Evolutionary conservation across 495 filamentous ascomycete species (phyloP), one percentile per base, ranked within the genome.

Genomic region (Penicillium crystallinum): DNA sequence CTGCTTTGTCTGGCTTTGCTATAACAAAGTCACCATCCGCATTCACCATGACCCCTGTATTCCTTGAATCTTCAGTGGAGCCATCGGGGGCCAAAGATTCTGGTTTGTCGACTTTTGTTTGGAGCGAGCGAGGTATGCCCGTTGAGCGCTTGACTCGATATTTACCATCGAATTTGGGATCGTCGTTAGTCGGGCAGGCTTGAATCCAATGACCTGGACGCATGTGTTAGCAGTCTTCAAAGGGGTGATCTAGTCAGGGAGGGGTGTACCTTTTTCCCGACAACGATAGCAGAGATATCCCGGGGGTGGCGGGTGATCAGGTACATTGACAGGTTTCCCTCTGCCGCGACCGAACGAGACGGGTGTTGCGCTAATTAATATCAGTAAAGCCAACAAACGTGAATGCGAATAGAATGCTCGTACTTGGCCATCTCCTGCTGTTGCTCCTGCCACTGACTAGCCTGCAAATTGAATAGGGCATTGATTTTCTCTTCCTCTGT

Each of bases 211-310:
- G 93, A 19, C 95, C 80, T 83, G 50, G 35, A 49, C 39, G 3
- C 2, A 42, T 36, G 12, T 8, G 46, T 51, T 34, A 56, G 44
- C 17, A 4, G 18, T 46, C 9, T 21, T 29, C 10, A 15, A 14
- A 29, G 12, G 8, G 18, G 44, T 21, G 19, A 27, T 15, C 62
- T 30, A 62, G 36, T 22, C 2, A 31, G 5, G 15, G 44, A 7
- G 15, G 44, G 35, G 54, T 52, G 29, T 65, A 81, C 80, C 93
- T 74, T 97, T 98, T 69, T 97, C 87, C 51, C 90, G 87, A 70
- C 93, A 99, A n/a, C 93, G 87, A 61, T 97, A 96, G 70, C 93
- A 99, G 51, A 96, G 81, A 66, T 99, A 99, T 29, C 91, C 91
- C 21, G 87, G 84, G 5, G 93, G 91, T 14, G 92, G 91, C 9